phyloP scores from a whole-genome alignment of 75 land plant genomes.

The Cryptomeria japonica region DNA sequence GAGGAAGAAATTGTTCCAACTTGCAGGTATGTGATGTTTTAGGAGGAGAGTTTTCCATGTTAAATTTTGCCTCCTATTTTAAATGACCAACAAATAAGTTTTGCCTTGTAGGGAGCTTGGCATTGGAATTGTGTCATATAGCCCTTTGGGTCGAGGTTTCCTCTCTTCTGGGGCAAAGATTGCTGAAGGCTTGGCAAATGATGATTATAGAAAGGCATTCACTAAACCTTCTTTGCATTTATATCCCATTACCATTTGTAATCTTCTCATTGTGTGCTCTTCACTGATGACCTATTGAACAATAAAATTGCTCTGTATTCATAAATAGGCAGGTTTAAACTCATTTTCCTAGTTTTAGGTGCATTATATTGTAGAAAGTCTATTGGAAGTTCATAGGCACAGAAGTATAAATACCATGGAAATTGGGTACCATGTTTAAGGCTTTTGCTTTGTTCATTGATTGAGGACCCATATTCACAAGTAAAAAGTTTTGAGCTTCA shows the following conservation, averaged over 20 bases:
- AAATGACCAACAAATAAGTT: neutral
- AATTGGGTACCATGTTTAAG: constrained; percentile 54
- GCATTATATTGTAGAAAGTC: neutral
- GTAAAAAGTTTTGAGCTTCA: constrained; percentile 48
- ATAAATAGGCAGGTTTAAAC: neutral
- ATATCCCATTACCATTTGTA: neutral
- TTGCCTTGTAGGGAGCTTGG: constrained; percentile 52
- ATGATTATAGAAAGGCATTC: constrained; percentile 53
- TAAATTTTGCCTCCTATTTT: neutral
- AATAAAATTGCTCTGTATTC: neutral
- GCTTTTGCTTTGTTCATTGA: constrained; percentile 16
- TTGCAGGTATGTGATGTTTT: neutral
- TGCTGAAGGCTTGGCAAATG: constrained; percentile 18
- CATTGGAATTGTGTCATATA: constrained; percentile 67
- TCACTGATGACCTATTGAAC: neutral
- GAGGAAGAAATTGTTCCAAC: constrained; percentile 6
- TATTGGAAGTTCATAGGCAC: neutral
- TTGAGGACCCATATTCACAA: constrained; percentile 17
- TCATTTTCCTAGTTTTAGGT: neutral
- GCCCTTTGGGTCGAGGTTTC: constrained; percentile 76
- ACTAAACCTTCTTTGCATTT: neutral
- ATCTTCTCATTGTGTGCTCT: neutral
- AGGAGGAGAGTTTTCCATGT: neutral
- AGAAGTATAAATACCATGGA: constrained; percentile 17
- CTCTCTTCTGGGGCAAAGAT: constrained; percentile 37